phyloP scores from a whole-genome alignment of 1,139 yeast genomes.

The Yamadazyma epiphylla region DNA sequence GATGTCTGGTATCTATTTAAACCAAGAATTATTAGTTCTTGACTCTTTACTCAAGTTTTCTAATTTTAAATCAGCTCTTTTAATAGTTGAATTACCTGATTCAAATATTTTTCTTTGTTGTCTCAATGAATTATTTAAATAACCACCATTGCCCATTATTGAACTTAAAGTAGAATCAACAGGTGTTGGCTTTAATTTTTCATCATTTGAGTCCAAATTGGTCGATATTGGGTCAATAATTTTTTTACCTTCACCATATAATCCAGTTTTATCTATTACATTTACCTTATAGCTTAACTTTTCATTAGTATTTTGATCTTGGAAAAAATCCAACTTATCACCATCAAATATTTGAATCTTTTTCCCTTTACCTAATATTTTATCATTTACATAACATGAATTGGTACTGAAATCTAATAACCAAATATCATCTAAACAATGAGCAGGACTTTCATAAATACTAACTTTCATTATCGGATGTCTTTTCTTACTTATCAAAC shows the following conservation, averaged over 20 bases:
- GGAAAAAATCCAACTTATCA: conserved; percentile 62
- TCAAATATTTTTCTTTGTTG: conserved; percentile 21
- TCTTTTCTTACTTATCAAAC: conserved; percentile 58
- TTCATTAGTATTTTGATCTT: conserved; percentile 51
- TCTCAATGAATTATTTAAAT: conserved; percentile 22
- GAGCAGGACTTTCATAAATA: conserved; percentile 63
- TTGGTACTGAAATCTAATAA: conserved; percentile 76
- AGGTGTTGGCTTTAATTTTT: conserved; percentile 26
- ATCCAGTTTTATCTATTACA: conserved; percentile 54
- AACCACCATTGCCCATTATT: conserved; percentile 24
- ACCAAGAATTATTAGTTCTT: no score
- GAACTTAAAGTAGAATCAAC: conserved; percentile 13
- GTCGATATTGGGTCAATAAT: conserved; percentile 14
- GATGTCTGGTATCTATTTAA: no score
- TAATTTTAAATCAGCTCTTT: conserved; percentile 24
- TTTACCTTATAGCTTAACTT: conserved; percentile 50
- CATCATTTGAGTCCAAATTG: conserved; percentile 25
- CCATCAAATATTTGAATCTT: conserved; percentile 61
- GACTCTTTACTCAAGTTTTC: no score
- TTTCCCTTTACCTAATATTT: conserved; percentile 55
- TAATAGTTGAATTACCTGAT: conserved; percentile 15
- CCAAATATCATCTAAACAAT: conserved; percentile 75
- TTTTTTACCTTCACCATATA: conserved; percentile 41
- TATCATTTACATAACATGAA: conserved; percentile 67
- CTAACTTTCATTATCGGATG: conserved; percentile 52